Base-by-base conservation (phyloP, 306 rosid genomes). In the Vachellia pachyceras region DNA sequence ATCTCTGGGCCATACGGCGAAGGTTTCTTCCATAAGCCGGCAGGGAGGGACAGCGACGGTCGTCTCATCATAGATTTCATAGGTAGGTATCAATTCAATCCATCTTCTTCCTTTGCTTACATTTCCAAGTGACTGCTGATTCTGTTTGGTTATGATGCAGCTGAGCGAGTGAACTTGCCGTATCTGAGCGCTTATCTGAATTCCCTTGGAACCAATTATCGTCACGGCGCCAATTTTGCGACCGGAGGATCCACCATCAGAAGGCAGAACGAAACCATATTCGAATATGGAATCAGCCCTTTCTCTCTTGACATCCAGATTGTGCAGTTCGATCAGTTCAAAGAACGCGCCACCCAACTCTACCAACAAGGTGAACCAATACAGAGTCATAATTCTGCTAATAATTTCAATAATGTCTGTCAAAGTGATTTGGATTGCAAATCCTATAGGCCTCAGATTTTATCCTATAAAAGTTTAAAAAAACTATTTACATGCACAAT, bases 181-280 rank as follows among this genome's bases (percentile, higher is more conserved):
- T 95, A 95, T 80, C 76, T 95, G 83, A 91, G 97, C 78, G 98
- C 98, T 45, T 95, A 95, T 79, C 73, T 95, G 87, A 95, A 95
- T 80, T 92, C 98, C 22, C 91, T 95, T 1, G 98, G 97, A 63
- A 86, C 95, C 29, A 87, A 86, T 85, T 95, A 85, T 84, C 84
- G 90, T 54, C 94, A 91, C 29, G 98, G 98, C 9, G 98, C 98
- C 0, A 95, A 95, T 77, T 95, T 95, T 23, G 98, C 97, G 12
- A 95, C 98, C 0, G 98, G 98, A 36, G 98, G 98, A 73, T 92
- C 98, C 61, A 95, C 98, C 33, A 85, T 95, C 47, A 87, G 97
- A 81, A 90, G 72, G 87, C 97, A 84, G 57, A 95, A 95, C 47
- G 98, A 95, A 60, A 92, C 98, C 83, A 92, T 92, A n/a, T 94